Evolutionary conservation across 805 yeast species (phyloP).

Genomic region (Kazachstania bromeliacearum): DNA sequence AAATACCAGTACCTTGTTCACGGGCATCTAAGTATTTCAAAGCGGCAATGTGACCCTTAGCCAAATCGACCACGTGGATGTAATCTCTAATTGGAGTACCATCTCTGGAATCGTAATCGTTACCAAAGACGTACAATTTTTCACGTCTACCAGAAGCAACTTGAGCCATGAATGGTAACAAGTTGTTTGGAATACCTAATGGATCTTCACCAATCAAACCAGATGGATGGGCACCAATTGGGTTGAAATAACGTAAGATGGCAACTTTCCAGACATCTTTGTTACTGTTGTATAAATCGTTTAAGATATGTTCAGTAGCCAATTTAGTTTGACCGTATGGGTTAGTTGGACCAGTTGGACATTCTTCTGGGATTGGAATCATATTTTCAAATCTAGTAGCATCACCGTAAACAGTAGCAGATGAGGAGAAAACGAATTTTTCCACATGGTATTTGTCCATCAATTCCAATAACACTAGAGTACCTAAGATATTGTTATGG

Average conservation of each 20-base stretch:
- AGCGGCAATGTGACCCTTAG: conserved; percentile 69
- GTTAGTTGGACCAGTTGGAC: conserved; percentile 65
- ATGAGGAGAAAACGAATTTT: conserved; percentile 61
- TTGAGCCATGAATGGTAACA: conserved; percentile 67
- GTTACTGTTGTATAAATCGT: conserved; percentile 43
- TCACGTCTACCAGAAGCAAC: conserved; percentile 67
- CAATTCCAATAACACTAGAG: conserved; percentile 46
- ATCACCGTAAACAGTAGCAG: conserved; percentile 81
- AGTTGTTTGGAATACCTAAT: conserved; percentile 63
- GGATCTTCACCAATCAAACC: conserved; percentile 79
- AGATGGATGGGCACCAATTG: conserved; percentile 79
- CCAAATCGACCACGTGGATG: conserved; percentile 72
- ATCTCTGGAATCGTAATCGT: conserved; percentile 60
- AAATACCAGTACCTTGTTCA: conserved; percentile 37
- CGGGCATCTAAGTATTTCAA: conserved; percentile 39
- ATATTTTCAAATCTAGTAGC: conserved; percentile 61
- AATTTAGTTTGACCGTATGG: conserved; percentile 72
- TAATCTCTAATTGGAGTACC: conserved; percentile 81
- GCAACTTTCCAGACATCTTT: conserved; percentile 41
- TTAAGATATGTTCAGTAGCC: conserved; percentile 51
- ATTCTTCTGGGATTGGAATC: conserved; percentile 72
- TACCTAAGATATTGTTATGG: conserved; percentile 58
- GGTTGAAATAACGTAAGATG: conserved; percentile 68
- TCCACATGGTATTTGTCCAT: conserved; percentile 40
- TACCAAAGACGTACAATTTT: conserved; percentile 59